Evolutionary conservation across 495 filamentous ascomycete species (phyloP).

Genomic region (Podospora fimiseda): DNA sequence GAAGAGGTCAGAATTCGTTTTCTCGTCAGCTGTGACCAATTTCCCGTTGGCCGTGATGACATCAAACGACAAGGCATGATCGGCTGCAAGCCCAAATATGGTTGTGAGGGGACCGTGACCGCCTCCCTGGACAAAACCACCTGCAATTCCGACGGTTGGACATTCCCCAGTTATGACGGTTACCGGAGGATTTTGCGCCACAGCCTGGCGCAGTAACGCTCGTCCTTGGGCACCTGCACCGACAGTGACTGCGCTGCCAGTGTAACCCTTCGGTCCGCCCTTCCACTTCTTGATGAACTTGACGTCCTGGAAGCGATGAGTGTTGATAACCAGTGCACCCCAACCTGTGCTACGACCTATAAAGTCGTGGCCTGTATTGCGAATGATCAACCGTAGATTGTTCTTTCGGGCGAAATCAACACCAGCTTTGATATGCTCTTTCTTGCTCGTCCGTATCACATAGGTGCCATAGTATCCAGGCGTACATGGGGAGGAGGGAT

Average conservation of each 20-base stretch:
- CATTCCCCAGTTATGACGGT: slow-evolving; percentile 34
- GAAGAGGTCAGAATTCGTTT: slow-evolving; percentile 44
- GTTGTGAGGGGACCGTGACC: slow-evolving; percentile 40
- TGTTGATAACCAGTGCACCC: slow-evolving; percentile 55
- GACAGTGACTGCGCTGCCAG: slow-evolving; percentile 34
- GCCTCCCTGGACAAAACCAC: slow-evolving; percentile 41
- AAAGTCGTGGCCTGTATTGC: slow-evolving; percentile 65
- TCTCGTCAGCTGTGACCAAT: slow-evolving; percentile 35
- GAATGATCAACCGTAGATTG: slow-evolving; percentile 50
- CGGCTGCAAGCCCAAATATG: slow-evolving; percentile 41
- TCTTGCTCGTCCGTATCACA: slow-evolving; percentile 35
- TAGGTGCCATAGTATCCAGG: slow-evolving; percentile 44
- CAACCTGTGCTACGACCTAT: slow-evolving; percentile 46
- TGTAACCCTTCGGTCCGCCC: slow-evolving; percentile 25
- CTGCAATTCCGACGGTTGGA: slow-evolving; percentile 31
- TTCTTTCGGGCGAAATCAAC: slow-evolving; percentile 43
- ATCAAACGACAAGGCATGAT: slow-evolving; percentile 42
- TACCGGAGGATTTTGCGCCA: slow-evolving; percentile 34
- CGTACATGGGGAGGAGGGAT: slow-evolving; percentile 37
- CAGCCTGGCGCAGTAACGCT: slow-evolving; percentile 32
- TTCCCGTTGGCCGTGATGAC: slow-evolving; percentile 43
- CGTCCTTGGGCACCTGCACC: slow-evolving; percentile 38
- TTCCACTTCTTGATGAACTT: slow-evolving; percentile 36
- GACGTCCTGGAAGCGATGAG: slow-evolving; percentile 45
- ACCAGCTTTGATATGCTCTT: slow-evolving; percentile 28